A percentile compares a stretch with the other conserved stretches of the same genome.
Conservation (phyloP, 2,329 filamentous ascomycete genomes). For the Claviceps quebecensis region DNA sequence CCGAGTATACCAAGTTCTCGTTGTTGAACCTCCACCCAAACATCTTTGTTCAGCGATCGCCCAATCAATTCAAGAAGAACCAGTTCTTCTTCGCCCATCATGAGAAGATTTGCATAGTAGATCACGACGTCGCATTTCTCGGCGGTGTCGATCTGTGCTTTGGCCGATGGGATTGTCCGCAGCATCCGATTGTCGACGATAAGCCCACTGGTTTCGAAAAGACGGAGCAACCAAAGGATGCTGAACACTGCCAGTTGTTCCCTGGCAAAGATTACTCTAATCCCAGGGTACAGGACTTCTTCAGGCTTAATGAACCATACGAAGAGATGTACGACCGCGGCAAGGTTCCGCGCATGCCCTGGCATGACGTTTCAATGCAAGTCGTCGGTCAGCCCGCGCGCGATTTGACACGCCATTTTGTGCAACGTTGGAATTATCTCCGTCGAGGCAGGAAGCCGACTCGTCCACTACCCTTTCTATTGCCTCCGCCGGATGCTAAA, state of each 20-base stretch:
- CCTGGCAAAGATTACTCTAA: conserved; percentile 98
- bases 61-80: conserved; percentile 96
- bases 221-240: conserved; percentile 61
- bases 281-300: conserved; percentile 89
- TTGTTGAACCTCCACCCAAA: conserved; percentile 91
- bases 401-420: conserved; percentile 88
- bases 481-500: conserved; percentile 87
- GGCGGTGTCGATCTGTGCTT: conserved; percentile 95
- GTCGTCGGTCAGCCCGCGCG: conserved; percentile 90
- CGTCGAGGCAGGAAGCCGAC: conserved; percentile 86
- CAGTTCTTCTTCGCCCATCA: conserved; percentile 99
- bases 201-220: conserved; percentile 89
- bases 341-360: conserved; percentile 85
- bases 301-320: conserved; percentile 81
- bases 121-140: conserved; percentile 90
- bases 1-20: conserved; percentile 94
- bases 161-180: conserved; percentile 91
- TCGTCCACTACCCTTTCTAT: conserved; percentile 78
- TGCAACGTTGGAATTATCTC: conserved; percentile 96
- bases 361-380: conserved; percentile 98
- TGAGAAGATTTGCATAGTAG: conserved; percentile 93
- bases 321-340: conserved; percentile 97
- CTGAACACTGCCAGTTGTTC: conserved; percentile 90
- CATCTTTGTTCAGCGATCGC: conserved; percentile 88
- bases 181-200: conserved; percentile 82